A percentile compares a stretch with the other conserved stretches of the same genome.
phyloP scores from a whole-genome alignment of 2,329 filamentous ascomycete species.

The Hortaea werneckii region DNA sequence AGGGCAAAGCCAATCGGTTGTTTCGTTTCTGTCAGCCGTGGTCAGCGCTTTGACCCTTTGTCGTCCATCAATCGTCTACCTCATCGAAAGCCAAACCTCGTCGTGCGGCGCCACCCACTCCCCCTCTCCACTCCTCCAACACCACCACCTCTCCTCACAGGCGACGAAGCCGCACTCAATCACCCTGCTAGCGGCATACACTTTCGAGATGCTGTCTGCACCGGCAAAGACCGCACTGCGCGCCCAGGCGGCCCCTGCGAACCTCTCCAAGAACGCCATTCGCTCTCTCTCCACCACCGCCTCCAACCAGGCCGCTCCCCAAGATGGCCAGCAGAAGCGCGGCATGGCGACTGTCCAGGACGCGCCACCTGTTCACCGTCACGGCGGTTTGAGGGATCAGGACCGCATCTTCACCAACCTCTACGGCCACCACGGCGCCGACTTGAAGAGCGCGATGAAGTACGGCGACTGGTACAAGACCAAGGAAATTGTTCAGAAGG shows the following conservation, averaged over 20 bases:
- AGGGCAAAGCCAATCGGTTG: too few relatives aligned
- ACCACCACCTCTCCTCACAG: constrained; percentile 3
- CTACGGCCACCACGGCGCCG: constrained; percentile 83
- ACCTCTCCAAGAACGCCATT: constrained; percentile 18
- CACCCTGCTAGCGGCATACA: background rate
- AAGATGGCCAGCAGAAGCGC: constrained; percentile 43
- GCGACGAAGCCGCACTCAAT: constrained; percentile 17
- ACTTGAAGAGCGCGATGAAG: constrained; percentile 89
- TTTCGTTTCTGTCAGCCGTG: too few relatives aligned
- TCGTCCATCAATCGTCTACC: background rate
- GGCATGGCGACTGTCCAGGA: constrained; percentile 53
- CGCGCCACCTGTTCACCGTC: constrained; percentile 49
- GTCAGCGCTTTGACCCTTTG: too few relatives aligned
- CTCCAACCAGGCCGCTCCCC: constrained; percentile 1
- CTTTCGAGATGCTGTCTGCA: constrained; percentile 21
- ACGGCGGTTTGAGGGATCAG: constrained; percentile 87
- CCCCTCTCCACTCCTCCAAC: constrained; percentile 2
- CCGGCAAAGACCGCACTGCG: constrained; percentile 22
- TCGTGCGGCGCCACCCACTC: constrained; percentile 7
- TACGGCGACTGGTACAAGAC: constrained; percentile 99
- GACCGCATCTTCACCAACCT: constrained; percentile 99
- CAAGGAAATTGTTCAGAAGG: constrained; percentile 95
- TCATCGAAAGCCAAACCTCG: constrained; percentile 1
- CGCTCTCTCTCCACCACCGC: constrained; percentile 21
- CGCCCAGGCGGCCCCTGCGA: constrained; percentile 14